Evolutionary conservation across 495 filamentous ascomycete genomes (phyloP).

Genomic region (Barbatosphaeria neglecta): DNA sequence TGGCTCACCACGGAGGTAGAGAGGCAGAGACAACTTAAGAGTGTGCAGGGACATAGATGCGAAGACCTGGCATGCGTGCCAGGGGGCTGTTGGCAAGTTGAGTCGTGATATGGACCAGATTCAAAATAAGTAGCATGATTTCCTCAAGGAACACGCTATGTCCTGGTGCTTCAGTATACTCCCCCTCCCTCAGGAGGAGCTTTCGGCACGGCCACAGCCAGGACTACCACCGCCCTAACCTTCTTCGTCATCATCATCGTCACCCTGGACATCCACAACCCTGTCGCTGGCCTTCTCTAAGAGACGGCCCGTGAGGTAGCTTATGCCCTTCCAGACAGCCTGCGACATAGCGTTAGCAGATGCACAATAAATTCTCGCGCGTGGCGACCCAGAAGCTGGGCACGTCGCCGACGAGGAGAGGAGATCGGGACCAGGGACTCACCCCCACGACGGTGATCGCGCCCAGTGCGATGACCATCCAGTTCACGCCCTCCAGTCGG

Average conservation of each 20-base stretch:
- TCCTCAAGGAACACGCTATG: too few relatives aligned
- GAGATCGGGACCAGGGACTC: constrained; percentile 22
- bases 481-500: constrained; percentile 60
- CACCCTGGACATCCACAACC: constrained; percentile 72
- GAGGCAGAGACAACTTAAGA: constrained; percentile 80
- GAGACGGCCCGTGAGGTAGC: constrained; percentile 52
- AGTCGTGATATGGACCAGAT: constrained; percentile 1
- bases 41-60: constrained; percentile 47
- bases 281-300: constrained; percentile 66
- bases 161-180: constrained; percentile 2
- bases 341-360: constrained; percentile 24
- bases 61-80: too few relatives aligned
- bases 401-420: too few relatives aligned
- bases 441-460: constrained; percentile 73
- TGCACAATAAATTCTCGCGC: constrained; percentile 3
- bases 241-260: constrained; percentile 60
- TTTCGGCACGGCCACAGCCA: too few relatives aligned
- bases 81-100: too few relatives aligned
- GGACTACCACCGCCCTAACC: too few relatives aligned
- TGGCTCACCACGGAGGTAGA: constrained; percentile 65
- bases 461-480: constrained; percentile 68
- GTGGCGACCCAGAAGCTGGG: too few relatives aligned
- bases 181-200: too few relatives aligned
- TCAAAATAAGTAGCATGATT: too few relatives aligned
- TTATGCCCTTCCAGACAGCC: constrained; percentile 71